phyloP scores from a whole-genome alignment of 345 rosid genomes.

The Melaleuca alternifolia region DNA sequence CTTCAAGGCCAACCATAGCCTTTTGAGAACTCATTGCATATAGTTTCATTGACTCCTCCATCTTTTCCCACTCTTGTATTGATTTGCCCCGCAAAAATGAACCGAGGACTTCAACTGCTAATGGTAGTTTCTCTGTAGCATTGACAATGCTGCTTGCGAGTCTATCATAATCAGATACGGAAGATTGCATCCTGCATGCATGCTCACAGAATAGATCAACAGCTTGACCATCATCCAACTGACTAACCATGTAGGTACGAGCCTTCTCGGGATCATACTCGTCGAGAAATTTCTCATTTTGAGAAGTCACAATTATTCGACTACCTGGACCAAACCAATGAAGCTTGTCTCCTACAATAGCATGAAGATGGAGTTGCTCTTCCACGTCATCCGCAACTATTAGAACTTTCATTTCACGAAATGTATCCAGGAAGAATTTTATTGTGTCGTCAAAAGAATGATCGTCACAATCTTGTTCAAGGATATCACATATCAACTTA shows the following conservation, averaged over 20 bases:
- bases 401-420: not conserved
- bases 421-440: not conserved
- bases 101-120: not conserved
- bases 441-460: not conserved
- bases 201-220: not conserved
- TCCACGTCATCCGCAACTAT: not conserved
- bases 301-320: not conserved
- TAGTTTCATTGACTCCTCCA: not conserved
- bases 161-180: not conserved
- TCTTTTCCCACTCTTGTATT: not conserved
- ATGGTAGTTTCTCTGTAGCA: not conserved
- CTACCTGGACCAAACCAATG: not conserved
- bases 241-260: rapidly evolving
- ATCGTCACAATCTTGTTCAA: not conserved
- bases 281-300: rapidly evolving
- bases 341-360: not conserved
- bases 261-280: rapidly evolving
- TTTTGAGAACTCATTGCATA: not conserved
- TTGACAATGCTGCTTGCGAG: not conserved
- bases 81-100: not conserved
- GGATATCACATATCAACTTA: not conserved
- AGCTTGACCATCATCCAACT: not conserved
- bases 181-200: not conserved
- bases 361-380: not conserved
- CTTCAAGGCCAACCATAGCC: not conserved